These are phyloP conservation scores for Phanerodontia chrysosporium DNA, from an alignment of 768 basidiomycete genomes.

Conservation along the genomic window DNA sequence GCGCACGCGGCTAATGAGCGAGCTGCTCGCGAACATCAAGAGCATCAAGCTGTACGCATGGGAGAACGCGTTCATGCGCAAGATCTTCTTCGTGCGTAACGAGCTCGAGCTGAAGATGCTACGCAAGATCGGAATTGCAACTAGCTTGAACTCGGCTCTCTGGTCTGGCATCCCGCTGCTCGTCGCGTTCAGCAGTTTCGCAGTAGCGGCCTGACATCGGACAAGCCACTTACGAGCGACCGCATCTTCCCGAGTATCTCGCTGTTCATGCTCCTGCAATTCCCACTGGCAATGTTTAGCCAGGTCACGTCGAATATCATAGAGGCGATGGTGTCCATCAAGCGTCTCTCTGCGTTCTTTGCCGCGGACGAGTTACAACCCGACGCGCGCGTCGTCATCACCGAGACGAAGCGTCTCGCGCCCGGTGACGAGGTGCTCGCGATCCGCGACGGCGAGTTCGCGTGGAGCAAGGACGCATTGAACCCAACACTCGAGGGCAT, in stretches of 20 bases:
- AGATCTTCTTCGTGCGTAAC: constrained; percentile 76
- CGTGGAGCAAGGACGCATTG: constrained; percentile 58
- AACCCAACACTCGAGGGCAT: constrained; percentile 75
- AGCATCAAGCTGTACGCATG: constrained; percentile 92
- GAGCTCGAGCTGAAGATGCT: constrained; percentile 80
- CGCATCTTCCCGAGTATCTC: constrained; percentile 96
- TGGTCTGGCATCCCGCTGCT: constrained; percentile 71
- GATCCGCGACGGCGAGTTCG: constrained; percentile 76
- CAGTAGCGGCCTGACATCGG: constrained; percentile 61
- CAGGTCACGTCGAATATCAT: constrained; percentile 78
- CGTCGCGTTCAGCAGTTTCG: constrained; percentile 81
- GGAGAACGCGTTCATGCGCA: constrained; percentile 86
- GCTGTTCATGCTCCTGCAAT: constrained; percentile 81
- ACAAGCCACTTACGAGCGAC: constrained; percentile 77
- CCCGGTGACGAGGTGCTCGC: constrained; percentile 68
- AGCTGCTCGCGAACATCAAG: constrained; percentile 89
- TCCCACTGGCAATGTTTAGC: constrained; percentile 79
- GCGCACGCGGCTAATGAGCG: constrained; percentile 84
- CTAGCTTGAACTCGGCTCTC: constrained; percentile 49
- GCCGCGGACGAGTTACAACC: constrained; percentile 73
- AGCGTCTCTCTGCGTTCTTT: constrained; percentile 74
- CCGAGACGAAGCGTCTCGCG: constrained; percentile 33
- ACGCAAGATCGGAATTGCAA: constrained; percentile 73
- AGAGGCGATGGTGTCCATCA: constrained; percentile 81
- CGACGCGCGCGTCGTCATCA: constrained; percentile 62